Evolutionary conservation across 2,329 filamentous ascomycete genomes (phyloP).

Genomic region (Clonostachys byssicola): DNA sequence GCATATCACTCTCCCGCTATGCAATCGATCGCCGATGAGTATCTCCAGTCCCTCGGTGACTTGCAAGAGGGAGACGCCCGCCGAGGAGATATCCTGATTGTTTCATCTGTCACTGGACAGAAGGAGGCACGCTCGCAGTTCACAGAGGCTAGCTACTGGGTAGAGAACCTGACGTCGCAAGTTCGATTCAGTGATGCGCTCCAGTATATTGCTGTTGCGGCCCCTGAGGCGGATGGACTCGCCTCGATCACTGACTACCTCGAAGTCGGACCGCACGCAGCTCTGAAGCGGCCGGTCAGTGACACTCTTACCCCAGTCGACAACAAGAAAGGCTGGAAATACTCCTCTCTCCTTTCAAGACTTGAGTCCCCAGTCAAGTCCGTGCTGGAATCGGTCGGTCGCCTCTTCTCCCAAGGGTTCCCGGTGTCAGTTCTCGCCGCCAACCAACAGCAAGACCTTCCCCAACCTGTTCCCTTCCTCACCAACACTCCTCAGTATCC

Average conservation of each 20-base stretch:
- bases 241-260: slow-evolving; percentile 3
- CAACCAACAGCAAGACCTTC: slow-evolving; percentile 16
- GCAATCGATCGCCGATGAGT: not conserved
- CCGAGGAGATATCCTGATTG: slow-evolving; percentile 1
- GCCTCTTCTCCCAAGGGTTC: slow-evolving; percentile 33
- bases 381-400: slow-evolving; percentile 23
- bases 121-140: slow-evolving; percentile 1
- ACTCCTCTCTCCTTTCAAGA: not conserved
- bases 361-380: slow-evolving; percentile 13
- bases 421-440: slow-evolving; percentile 33
- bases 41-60: not conserved
- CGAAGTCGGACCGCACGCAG: not conserved
- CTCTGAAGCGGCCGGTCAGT: not conserved
- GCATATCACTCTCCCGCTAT: slow-evolving; percentile 8
- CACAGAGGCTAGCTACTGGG: slow-evolving; percentile 19
- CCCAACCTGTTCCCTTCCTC: not conserved
- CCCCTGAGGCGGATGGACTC: not conserved
- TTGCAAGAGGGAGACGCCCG: not conserved
- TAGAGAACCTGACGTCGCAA: slow-evolving; percentile 22
- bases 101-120: slow-evolving; percentile 2
- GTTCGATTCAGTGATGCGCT: slow-evolving; percentile 25
- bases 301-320: not conserved
- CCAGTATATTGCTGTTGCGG: not conserved
- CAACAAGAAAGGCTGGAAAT: not conserved
- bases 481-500: slow-evolving; percentile 12